Conservation (phyloP, 1,139 yeast genomes). For the Pichia sp. region DNA sequence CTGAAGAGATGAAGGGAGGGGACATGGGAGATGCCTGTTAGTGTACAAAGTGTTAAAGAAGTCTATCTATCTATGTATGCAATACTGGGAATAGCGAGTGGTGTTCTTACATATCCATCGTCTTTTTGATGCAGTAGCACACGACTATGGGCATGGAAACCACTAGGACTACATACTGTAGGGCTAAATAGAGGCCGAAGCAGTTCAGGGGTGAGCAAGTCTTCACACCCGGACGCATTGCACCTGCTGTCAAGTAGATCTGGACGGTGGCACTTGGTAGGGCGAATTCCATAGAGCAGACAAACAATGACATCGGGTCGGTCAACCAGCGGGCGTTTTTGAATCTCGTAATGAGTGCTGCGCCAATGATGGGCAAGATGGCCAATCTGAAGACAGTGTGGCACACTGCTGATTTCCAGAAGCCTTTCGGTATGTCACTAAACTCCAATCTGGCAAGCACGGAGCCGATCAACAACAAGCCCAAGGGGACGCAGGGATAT, state of each 20-base stretch:
- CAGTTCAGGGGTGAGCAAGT: constrained; percentile 77
- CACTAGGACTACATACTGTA: constrained; percentile 60
- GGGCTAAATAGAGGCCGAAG: constrained; percentile 64
- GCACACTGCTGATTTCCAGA: constrained; percentile 61
- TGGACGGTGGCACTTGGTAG: constrained; percentile 86
- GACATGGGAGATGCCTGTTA: not conserved
- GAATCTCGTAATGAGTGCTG: constrained; percentile 50
- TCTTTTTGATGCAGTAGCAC: constrained; percentile 46
- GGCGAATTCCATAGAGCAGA: constrained; percentile 69
- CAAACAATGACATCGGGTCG: constrained; percentile 62
- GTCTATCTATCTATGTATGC: not conserved
- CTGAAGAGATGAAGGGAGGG: not conserved
- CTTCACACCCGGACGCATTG: constrained; percentile 57
- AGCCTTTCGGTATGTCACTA: constrained; percentile 60
- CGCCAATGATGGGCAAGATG: constrained; percentile 59
- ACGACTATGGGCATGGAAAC: constrained; percentile 65
- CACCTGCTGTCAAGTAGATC: constrained; percentile 79
- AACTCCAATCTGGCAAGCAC: constrained; percentile 72
- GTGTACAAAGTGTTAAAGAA: not conserved
- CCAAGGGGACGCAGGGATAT: constrained; percentile 84
- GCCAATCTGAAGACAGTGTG: constrained; percentile 46
- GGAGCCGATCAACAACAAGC: constrained; percentile 76
- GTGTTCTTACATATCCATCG: constrained; percentile 18
- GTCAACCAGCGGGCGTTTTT: constrained; percentile 47
- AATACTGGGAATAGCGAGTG: not conserved